These are phyloP conservation scores for Sinapis alba DNA, from an alignment of 441 rosid species.

Conservation along the genomic window DNA sequence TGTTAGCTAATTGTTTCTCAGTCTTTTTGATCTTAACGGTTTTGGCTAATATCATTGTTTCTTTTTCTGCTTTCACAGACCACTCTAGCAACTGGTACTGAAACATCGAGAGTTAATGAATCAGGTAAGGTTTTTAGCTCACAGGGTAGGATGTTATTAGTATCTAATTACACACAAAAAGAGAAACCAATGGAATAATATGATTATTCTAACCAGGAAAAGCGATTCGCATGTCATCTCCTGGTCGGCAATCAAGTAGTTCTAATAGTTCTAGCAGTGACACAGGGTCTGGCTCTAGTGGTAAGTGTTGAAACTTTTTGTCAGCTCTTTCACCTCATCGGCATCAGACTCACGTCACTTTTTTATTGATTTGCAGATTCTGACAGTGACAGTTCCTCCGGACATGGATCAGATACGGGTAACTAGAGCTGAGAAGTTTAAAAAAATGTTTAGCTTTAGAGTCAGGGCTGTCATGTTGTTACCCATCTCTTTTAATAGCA, in stretches of 20 bases:
- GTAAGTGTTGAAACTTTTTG: constrained; percentile 40
- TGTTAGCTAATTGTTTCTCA: constrained; percentile 32
- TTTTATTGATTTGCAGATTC: constrained; percentile 54
- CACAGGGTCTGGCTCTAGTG: constrained; percentile 37
- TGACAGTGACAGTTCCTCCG: constrained; percentile 66
- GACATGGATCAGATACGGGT: constrained; percentile 64
- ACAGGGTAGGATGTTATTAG: neutral
- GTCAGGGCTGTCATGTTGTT: constrained; percentile 41
- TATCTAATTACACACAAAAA: neutral
- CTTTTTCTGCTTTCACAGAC: constrained; percentile 45
- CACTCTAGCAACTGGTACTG: constrained; percentile 38
- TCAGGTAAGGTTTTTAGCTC: constrained; percentile 48
- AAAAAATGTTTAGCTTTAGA: constrained; percentile 38
- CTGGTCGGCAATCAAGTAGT: constrained; percentile 61
- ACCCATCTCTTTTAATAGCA: constrained; percentile 13
- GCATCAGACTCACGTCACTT: constrained; percentile 17
- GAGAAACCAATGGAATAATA: constrained; percentile 11
- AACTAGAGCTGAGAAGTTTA: constrained; percentile 43
- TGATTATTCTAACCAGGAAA: constrained; percentile 46
- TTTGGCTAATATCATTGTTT: constrained; percentile 20
- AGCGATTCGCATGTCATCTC: constrained; percentile 45
- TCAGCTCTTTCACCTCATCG: constrained; percentile 12
- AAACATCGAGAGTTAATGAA: constrained; percentile 44
- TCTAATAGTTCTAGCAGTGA: constrained; percentile 50
- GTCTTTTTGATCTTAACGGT: neutral